Evolutionary conservation across 1,284 basidiomycete genomes (phyloP), one percentile per base, ranked within the genome.

Genomic region (Cutaneotrichosporon dermatis): DNA sequence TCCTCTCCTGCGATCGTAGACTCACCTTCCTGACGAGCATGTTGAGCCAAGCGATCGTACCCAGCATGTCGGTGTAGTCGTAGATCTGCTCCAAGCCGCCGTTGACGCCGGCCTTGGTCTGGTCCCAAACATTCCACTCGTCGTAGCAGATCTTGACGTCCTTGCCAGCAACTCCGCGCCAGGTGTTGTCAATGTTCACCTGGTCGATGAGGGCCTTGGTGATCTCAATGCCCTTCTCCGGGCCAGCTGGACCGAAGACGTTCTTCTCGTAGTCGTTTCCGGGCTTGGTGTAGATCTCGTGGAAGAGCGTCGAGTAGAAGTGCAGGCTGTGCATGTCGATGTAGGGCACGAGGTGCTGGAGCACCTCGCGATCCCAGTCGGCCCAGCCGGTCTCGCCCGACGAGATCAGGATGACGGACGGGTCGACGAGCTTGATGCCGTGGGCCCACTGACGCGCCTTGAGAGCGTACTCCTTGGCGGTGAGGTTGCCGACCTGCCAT

Each of bases 401-500:
- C 4, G 82, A 81, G 37, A 86, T 79, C 11, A 86, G 73, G 64
- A 83, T 77, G 68, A 86, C 82, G 15, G 61, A 77, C 0, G 84
- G 84, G 64, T 86, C 85, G n/a, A 86, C 79, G 0, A 85, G 77
- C 51, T 80, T 79, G 48, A 86, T 74, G 0, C 82, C 84, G 68
- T 85, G 84, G 1, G 84, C 84, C 85, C 84, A 86, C 64, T 83
- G 83, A 45, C 79, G 81, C 0, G 84, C 84, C 62, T 81, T 82
- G 60, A 81, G 81, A 6, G 83, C 82, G 66, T 86, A 86, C 59
- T 84, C 84, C 16, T 79, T 72, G 0, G 84, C 80, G 6, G 80
- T 79, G 75, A 84, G 81, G 65, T 85, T 83, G 34, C 84, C 84
- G 34, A 85, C 83, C 77, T 86, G 84, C 85, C 84, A 86, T 4